Percentiles rank a stretch among this genome's conserved stretches.
Conservation (phyloP, 2,329 filamentous ascomycete genomes). For the Colletotrichum eremochloae region DNA sequence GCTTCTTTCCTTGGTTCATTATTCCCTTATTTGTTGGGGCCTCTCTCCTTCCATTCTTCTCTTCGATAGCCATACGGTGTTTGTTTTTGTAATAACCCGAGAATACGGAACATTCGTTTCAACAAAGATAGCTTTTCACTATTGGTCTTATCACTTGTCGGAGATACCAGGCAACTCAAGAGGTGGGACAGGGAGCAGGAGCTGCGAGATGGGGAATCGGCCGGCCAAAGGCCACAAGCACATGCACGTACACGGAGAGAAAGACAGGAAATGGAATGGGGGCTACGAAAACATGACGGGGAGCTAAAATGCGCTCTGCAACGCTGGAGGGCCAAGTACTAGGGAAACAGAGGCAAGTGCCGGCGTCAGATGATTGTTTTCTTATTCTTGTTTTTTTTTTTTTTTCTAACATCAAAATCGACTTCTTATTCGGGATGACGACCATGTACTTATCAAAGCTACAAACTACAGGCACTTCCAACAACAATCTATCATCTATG, state of each 20-base stretch:
- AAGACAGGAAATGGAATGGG: neutral
- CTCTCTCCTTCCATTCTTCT: slow-evolving; percentile 29
- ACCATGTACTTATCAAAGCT: neutral
- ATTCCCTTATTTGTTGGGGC: slow-evolving; percentile 33
- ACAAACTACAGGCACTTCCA: neutral
- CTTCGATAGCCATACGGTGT: slow-evolving; percentile 26
- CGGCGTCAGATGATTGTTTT: slow-evolving; percentile 30
- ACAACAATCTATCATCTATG: neutral
- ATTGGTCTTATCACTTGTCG: neutral
- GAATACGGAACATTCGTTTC: slow-evolving; percentile 40
- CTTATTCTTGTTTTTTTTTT: neutral
- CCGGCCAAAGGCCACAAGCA: neutral
- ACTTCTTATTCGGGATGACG: neutral
- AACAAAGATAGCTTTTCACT: slow-evolving; percentile 31
- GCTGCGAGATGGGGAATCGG: neutral
- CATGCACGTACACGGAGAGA: too few relatives aligned
- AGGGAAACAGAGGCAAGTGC: slow-evolving; percentile 25
- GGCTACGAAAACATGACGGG: neutral
- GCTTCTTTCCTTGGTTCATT: slow-evolving; percentile 21
- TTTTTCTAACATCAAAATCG: neutral
- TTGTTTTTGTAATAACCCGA: slow-evolving; percentile 33
- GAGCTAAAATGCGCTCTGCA: neutral
- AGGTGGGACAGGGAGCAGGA: neutral
- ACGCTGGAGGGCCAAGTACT: slow-evolving; percentile 16
- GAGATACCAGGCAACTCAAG: neutral